Evolutionary conservation across 2,329 filamentous ascomycete genomes (phyloP).

Genomic region (Thermomyces lanuginosus): DNA sequence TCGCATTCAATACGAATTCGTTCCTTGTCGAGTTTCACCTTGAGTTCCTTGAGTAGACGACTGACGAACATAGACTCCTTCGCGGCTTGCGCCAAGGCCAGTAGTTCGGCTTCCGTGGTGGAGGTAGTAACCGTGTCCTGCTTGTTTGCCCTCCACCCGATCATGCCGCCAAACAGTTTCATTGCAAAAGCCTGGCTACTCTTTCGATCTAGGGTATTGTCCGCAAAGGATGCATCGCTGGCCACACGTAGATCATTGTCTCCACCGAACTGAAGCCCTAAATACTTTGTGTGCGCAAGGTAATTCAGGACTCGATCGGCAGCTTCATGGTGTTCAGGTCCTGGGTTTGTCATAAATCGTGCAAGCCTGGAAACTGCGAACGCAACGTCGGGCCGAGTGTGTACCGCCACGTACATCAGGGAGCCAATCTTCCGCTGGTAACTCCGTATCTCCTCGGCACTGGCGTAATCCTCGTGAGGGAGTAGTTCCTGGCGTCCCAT

Average conservation of each 20-base stretch:
- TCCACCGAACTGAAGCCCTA: slow-evolving; percentile 1
- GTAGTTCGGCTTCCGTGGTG: slow-evolving; percentile 10
- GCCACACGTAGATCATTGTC: slow-evolving; percentile 1
- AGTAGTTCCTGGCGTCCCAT: slow-evolving; percentile 1
- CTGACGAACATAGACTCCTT: slow-evolving; percentile 6
- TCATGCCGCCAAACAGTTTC: slow-evolving; percentile 7
- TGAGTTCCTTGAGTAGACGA: slow-evolving; percentile 5
- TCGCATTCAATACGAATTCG: slow-evolving; percentile 5
- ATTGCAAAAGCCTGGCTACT: slow-evolving; percentile 2
- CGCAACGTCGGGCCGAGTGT: slow-evolving; percentile 1
- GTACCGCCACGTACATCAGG: slow-evolving; percentile 2
- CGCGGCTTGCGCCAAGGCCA: slow-evolving; percentile 6
- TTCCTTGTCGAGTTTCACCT: slow-evolving; percentile 5
- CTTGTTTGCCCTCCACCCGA: slow-evolving; percentile 9
- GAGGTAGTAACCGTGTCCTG: slow-evolving; percentile 10
- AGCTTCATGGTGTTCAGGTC: slow-evolving; percentile 2
- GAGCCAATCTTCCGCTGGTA: slow-evolving; percentile 4
- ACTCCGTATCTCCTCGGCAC: not conserved
- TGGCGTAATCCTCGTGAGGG: not conserved
- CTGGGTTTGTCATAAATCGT: slow-evolving; percentile 3
- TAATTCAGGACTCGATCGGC: slow-evolving; percentile 3
- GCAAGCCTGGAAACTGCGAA: slow-evolving; percentile 3
- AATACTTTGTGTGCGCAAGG: not conserved
- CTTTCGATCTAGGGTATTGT: slow-evolving; percentile 1
- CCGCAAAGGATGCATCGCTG: slow-evolving; percentile 2